Evolutionary conservation across 2,329 filamentous ascomycete genomes (phyloP).

Genomic region (Colletotrichum karsti): DNA sequence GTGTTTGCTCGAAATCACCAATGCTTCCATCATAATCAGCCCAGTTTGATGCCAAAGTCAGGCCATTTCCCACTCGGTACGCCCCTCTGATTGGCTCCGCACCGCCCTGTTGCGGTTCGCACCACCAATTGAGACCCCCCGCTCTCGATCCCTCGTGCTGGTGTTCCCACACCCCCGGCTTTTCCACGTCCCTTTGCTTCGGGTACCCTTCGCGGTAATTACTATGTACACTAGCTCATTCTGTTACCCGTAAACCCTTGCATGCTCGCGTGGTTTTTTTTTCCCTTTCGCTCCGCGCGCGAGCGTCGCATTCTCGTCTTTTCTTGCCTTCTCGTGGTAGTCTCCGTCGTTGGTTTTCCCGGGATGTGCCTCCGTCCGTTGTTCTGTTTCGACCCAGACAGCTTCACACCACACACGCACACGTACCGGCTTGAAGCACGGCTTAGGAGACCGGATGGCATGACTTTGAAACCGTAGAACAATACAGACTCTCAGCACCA

Average conservation of each 20-base stretch:
- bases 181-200: background rate
- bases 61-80: conserved; percentile 25
- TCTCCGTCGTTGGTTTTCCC: no score
- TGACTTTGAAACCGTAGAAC: conserved; percentile 6
- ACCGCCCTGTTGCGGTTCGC: conserved; percentile 17
- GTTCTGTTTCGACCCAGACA: no score
- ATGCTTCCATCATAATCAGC: conserved; percentile 28
- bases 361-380: no score
- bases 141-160: background rate
- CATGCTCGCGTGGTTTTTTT: background rate
- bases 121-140: conserved; percentile 18
- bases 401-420: no score
- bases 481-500: background rate
- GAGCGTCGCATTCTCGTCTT: no score
- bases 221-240: background rate
- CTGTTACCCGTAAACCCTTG: background rate
- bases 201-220: background rate
- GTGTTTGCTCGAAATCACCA: conserved; percentile 21
- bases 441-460: background rate
- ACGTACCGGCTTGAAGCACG: background rate
- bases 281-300: background rate
- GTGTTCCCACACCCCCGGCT: background rate
- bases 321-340: no score
- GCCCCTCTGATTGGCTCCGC: conserved; percentile 21
- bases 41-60: conserved; percentile 27